Evolutionary conservation across 371 early-diverging fungal species (phyloP).

Genomic region (Mucor lusitanicus): DNA sequence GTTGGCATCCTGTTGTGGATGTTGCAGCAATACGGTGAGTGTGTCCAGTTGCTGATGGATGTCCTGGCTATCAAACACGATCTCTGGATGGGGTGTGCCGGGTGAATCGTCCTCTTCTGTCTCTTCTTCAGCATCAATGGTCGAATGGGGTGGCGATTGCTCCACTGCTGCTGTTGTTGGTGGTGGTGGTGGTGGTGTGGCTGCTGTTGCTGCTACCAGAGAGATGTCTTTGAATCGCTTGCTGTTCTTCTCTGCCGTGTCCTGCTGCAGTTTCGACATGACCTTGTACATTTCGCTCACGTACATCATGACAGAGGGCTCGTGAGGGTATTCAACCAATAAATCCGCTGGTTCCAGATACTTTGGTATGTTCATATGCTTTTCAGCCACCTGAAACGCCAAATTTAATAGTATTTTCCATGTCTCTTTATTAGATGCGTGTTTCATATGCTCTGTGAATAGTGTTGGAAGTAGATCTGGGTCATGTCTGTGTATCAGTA

Average conservation of each 20-base stretch:
- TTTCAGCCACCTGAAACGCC: constrained; percentile 41
- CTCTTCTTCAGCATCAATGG: background rate
- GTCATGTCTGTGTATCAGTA: constrained; percentile 70
- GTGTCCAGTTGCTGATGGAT: constrained; percentile 14
- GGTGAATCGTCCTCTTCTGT: background rate
- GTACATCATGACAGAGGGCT: constrained; percentile 54
- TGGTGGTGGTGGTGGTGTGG: background rate
- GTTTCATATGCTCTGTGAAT: constrained; percentile 33
- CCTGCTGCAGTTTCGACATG: constrained; percentile 30
- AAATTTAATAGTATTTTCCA: constrained; percentile 29
- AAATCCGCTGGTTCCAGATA: constrained; percentile 47
- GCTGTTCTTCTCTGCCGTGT: constrained; percentile 10
- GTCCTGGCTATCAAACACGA: constrained; percentile 6
- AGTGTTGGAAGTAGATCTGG: constrained; percentile 63
- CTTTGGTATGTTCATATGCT: constrained; percentile 34
- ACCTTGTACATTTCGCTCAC: constrained; percentile 45
- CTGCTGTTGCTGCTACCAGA: background rate
- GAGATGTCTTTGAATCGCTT: constrained; percentile 15
- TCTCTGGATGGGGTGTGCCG: constrained; percentile 18
- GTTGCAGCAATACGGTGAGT: background rate
- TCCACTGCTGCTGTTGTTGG: too few relatives aligned
- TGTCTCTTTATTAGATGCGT: constrained; percentile 22
- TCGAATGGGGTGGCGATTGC: constrained; percentile 5
- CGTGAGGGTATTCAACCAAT: constrained; percentile 45
- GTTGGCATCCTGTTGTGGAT: background rate